Evolutionary conservation across 192 early-diverging fungal species (phyloP).

Genomic region (Oehlia diaphana): DNA sequence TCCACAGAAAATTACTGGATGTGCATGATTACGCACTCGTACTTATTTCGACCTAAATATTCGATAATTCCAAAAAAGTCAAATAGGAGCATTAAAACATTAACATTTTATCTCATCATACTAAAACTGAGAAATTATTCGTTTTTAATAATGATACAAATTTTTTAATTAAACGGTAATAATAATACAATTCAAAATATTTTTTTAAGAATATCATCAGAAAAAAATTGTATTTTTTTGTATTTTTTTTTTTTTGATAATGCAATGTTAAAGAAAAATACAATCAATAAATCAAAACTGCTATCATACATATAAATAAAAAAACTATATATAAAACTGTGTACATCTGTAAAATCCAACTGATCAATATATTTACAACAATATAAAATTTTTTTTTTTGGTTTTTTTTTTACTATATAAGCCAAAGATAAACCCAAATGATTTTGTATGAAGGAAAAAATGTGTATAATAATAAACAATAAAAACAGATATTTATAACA

Average conservation of each 20-base stretch:
- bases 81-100: too few relatives aligned
- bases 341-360: background rate
- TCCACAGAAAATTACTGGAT: too few relatives aligned
- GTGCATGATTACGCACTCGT: too few relatives aligned
- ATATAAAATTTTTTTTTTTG: background rate
- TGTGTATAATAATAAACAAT: background rate
- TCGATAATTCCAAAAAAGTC: too few relatives aligned
- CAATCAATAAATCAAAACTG: background rate
- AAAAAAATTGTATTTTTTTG: background rate
- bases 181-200: too few relatives aligned
- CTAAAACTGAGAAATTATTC: too few relatives aligned
- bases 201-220: too few relatives aligned
- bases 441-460: background rate
- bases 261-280: background rate
- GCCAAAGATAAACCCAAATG: background rate
- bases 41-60: too few relatives aligned
- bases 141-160: too few relatives aligned
- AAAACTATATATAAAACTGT: conserved; percentile 1
- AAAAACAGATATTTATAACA: background rate
- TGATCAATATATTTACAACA: background rate
- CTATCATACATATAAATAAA: background rate
- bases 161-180: too few relatives aligned
- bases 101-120: too few relatives aligned
- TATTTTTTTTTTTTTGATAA: background rate
- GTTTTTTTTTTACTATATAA: background rate